Evolutionary conservation across 2,329 filamentous ascomycete genomes (phyloP).

Genomic region (Pleoardoris graminearum): DNA sequence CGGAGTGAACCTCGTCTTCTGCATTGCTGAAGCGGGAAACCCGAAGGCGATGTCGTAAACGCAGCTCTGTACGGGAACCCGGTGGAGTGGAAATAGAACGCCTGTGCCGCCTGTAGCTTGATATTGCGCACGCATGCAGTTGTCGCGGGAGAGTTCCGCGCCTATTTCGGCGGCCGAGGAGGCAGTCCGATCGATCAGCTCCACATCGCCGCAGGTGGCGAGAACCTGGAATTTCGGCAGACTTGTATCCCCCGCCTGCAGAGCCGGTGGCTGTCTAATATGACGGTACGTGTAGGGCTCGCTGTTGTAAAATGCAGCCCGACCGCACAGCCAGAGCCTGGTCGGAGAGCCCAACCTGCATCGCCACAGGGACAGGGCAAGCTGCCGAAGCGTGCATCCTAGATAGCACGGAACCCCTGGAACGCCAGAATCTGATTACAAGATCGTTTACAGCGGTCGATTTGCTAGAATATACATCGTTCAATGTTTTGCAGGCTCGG

Average conservation of each 20-base stretch:
- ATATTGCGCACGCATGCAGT: too few relatives aligned
- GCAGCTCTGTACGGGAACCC: too few relatives aligned
- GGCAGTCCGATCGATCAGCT: slow-evolving; percentile 8
- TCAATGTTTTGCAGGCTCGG: too few relatives aligned
- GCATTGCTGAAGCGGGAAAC: too few relatives aligned
- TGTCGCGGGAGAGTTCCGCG: too few relatives aligned
- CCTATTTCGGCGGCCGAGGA: too few relatives aligned
- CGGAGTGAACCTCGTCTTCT: too few relatives aligned
- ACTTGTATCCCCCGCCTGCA: not conserved
- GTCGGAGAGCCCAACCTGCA: slow-evolving; percentile 3
- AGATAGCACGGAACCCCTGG: not conserved
- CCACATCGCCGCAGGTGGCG: not conserved
- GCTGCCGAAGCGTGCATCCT: not conserved
- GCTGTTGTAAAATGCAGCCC: not conserved
- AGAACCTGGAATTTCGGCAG: too few relatives aligned
- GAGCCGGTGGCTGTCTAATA: not conserved
- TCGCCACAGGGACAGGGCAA: not conserved
- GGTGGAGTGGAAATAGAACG: too few relatives aligned
- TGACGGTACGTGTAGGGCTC: not conserved
- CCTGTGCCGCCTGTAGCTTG: too few relatives aligned
- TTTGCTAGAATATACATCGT: not conserved
- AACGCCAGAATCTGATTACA: not conserved
- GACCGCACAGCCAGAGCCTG: not conserved
- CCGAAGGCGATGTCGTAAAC: too few relatives aligned
- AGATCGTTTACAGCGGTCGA: not conserved